Evolutionary conservation across 169 alveolate genomes (phyloP), one percentile per base, ranked within the genome.

Genomic region (Cryptosporidium ubiquitum): DNA sequence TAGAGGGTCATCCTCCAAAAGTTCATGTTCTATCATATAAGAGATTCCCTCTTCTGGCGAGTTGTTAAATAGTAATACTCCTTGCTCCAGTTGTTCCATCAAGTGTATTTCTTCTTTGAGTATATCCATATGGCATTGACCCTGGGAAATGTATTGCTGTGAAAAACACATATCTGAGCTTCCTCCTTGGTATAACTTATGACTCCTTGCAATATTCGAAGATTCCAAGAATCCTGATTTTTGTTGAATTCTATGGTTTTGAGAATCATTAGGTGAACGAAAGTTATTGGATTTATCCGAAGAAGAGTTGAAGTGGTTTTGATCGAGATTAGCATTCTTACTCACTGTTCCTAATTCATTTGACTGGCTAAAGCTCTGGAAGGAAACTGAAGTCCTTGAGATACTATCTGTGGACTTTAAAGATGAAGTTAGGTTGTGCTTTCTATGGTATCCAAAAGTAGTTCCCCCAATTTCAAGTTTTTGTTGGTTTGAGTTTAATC

Each of bases 71-170:
- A 79, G 58, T 3, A 79, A 35, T 23, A 79, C 89, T 31, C 89
- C 89, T 49, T 79, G 89, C 44, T 79, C 89, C 12, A 79, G 74
- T 47, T 61, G 75, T 40, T 79, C 89, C 89, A 79, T 79, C 10
- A 79, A 23, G 10, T 79, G 89, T 60, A 79, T 79, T 40, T 79
- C 89, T 31, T 79, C 89, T 18, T 79, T 79, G 31, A 79, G 64
- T 26, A 61, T 61, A 29, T 79, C 89, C 89, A 79, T 39, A 68
- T 79, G 89, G 51, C 71, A 79, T 31, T 79, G 89, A 23, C 89
- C 89, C 44, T 79, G 89, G 29, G 89, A 79, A 7, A 79, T 66
- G 23, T 60, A 79, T 26, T 31, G 69, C 10, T 66, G 71, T 14
- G 73, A 64, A 12, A 29, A 42, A 5, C 20, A 39, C 4, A 73